phyloP scores from a whole-genome alignment of 225 moss, liverwort and hornwort species.

The Sphagnum tenellum region DNA sequence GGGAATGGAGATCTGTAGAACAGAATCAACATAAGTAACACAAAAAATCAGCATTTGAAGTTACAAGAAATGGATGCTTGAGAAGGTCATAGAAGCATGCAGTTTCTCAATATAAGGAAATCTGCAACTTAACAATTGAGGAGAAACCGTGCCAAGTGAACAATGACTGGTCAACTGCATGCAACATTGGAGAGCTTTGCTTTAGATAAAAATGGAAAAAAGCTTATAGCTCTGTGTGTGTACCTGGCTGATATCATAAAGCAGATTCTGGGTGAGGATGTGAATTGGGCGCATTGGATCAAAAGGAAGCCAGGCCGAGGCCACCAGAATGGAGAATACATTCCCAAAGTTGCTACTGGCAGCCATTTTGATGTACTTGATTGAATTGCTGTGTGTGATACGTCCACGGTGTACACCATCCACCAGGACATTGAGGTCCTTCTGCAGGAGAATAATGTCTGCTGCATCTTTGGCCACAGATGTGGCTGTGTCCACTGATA shows the following conservation, averaged over 20 bases:
- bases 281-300: constrained; percentile 25
- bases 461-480: constrained; percentile 24
- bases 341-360: constrained; percentile 25
- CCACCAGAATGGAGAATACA: constrained; percentile 20
- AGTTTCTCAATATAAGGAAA: too few species aligned
- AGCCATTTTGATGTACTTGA: constrained; percentile 30
- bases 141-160: too few species aligned
- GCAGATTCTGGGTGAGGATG: constrained; percentile 22
- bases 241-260: constrained; percentile 27
- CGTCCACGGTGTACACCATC: constrained; percentile 12
- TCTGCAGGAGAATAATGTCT: constrained; percentile 20
- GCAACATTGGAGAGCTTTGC: too few species aligned
- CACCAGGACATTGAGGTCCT: constrained; percentile 14
- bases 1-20: constrained; percentile 14
- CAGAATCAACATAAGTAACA: background rate
- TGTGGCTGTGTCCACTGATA: constrained; percentile 24
- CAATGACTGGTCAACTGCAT: too few species aligned
- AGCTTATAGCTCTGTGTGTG: too few species aligned
- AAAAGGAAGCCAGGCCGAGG: constrained; percentile 20
- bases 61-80: too few species aligned
- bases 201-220: too few species aligned
- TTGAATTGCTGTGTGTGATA: constrained; percentile 21
- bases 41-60: background rate
- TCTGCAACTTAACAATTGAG: too few species aligned
- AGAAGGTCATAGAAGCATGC: too few species aligned